These are phyloP conservation scores for Caryocar brasiliense DNA, from an alignment of 441 rosid species.

Conservation along the genomic window DNA sequence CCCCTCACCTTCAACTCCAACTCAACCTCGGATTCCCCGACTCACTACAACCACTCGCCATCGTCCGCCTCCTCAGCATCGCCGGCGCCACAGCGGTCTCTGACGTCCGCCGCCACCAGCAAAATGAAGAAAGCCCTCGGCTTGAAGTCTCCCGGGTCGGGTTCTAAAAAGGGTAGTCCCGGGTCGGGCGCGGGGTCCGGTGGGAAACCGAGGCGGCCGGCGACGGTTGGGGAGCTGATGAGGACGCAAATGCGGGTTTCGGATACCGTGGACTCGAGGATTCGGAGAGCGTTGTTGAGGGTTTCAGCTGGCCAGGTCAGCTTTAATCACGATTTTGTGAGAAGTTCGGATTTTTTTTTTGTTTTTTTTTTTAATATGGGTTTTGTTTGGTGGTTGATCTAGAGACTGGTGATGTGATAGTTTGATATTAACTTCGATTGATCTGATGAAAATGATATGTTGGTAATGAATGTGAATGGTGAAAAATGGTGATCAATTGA, in stretches of 20 bases:
- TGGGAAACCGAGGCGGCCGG: conserved; percentile 46
- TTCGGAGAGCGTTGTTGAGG: conserved; percentile 77
- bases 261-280: conserved; percentile 68
- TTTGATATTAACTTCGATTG: no score
- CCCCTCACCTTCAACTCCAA: conserved; percentile 39
- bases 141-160: conserved; percentile 59
- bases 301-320: conserved; percentile 81
- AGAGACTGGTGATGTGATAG: no score
- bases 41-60: conserved; percentile 24
- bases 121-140: conserved; percentile 96
- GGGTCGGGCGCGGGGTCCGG: conserved; percentile 55
- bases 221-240: conserved; percentile 89
- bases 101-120: conserved; percentile 84
- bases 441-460: conserved; percentile 2
- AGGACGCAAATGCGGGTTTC: conserved; percentile 78
- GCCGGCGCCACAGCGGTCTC: conserved; percentile 60
- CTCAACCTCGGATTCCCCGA: conserved; percentile 25
- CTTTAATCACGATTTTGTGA: background rate
- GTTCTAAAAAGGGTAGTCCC: conserved; percentile 50
- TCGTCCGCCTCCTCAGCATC: conserved; percentile 29
- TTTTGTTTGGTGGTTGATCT: conserved; percentile 8
- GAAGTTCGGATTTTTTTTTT: background rate
- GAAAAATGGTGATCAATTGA: background rate
- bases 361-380: conserved; percentile 4
- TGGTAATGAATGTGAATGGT: background rate